A percentile compares a stretch with the other conserved stretches of the same genome.
Evolutionary conservation across 495 filamentous ascomycete genomes (phyloP).

Genomic region (Letharia columbiana): DNA sequence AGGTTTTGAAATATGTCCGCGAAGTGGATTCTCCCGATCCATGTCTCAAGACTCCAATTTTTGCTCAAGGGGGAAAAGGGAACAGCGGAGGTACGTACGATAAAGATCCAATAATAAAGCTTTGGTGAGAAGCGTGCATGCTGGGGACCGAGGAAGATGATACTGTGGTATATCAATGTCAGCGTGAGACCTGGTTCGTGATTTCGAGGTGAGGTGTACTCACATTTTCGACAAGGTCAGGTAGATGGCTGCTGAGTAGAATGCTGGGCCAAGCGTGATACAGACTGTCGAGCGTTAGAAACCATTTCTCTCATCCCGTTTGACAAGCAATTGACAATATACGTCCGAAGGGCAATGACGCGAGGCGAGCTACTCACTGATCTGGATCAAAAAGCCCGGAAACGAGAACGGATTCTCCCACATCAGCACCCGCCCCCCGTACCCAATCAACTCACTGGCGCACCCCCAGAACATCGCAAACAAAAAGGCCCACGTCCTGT

Average conservation of each 20-base stretch:
- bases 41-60: neutral
- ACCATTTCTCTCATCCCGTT: neutral
- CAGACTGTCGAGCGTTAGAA: conserved; percentile 25
- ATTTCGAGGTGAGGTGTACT: conserved; percentile 12
- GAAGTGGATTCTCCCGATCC: neutral
- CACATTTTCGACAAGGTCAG: conserved; percentile 41
- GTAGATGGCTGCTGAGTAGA: conserved; percentile 52
- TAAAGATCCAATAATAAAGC: conserved; percentile 47
- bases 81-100: conserved; percentile 18
- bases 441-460: conserved; percentile 39
- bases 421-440: conserved; percentile 40
- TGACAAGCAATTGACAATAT: neutral
- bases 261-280: conserved; percentile 49
- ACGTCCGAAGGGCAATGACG: neutral
- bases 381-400: conserved; percentile 42
- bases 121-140: conserved; percentile 44
- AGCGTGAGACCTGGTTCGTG: neutral
- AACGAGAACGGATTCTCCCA: conserved; percentile 42
- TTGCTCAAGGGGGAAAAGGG: neutral
- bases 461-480: conserved; percentile 28
- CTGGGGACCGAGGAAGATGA: conserved; percentile 39
- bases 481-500: conserved; percentile 30
- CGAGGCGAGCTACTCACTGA: conserved; percentile 27
- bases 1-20: neutral
- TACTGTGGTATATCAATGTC: conserved; percentile 23